Evolutionary conservation across 495 filamentous ascomycete species (phyloP), one percentile per base, ranked within the genome.

Genomic region (Chaetomidium leptoderma): DNA sequence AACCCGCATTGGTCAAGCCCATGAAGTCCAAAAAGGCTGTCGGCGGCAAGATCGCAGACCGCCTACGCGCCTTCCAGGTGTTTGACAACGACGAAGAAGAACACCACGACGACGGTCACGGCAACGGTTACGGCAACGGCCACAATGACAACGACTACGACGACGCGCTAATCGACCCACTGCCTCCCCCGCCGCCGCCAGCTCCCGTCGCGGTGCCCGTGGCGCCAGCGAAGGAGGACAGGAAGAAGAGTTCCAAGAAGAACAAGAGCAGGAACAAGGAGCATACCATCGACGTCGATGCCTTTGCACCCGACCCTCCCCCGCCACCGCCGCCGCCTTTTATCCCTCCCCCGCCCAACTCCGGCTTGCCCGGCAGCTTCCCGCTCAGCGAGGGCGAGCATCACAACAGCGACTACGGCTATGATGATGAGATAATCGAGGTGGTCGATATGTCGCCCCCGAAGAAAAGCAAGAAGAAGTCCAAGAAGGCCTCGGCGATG

Each of bases 1-100:
- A 70, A 57, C 67, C 72, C n/a, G n/a, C n/a, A n/a, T n/a, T n/a
- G 19, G 52, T 56, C 24, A 69, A 70, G 64, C 65, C 69, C 55
- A 72, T 59, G 46, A 75, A 73, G 60, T 64, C 63, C 32, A 71
- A 71, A 58, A 80, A 77, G 67, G 65, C 74, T 29, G 72, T 75
- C 40, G 64, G 68, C 44, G 70, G 74, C 49, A 83, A 78, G 66
- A 74, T 83, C 68, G 73, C 78, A 42, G 76, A 81, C 43, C 73
- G 72, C 53, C 70, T 81, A 35, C 76, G 72, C 64, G 75, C 80
- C 33, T 83, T 81, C 63, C 77, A 82, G 68, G 63, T 72, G 42
- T 58, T 66, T 49, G 65, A 75, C 79, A 61, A 78, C 70, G 59
- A 78, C 45, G 40, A 42, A 29, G 37, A 39, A 5, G 51, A 55